Evolutionary conservation across 2,329 filamentous ascomycete species (phyloP), one percentile per base, ranked within the genome.

Genomic region (Fusarium sp.): DNA sequence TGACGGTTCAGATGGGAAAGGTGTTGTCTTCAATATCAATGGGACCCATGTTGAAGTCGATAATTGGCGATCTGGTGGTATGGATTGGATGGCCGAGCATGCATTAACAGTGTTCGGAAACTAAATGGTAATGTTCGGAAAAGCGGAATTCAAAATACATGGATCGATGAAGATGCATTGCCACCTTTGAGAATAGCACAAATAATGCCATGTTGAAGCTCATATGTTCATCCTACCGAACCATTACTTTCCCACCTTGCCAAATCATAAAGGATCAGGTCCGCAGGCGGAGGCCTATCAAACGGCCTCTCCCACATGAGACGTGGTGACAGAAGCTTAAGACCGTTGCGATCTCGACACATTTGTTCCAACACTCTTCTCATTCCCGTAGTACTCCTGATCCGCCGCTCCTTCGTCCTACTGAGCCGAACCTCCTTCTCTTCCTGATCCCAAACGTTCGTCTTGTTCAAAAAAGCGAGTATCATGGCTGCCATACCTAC

Each of bases 1-100:
- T 7, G 44, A 49, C 32, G 68, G 62, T 1, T 57, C 69, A 11
- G 71, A 53, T 9, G 64, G 74, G 5, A 56, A 74, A 49, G 65
- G 72, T 3, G 55, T 78, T 26, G 75, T 78, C 4, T 78, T 75
- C 40, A 60, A 50, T 21, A 50, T 75, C 6, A 45, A 71, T 21
- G 70, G 69, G 12, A 73, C 61, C 21, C 51, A 54, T 8, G 39
- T 73, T 21, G 76, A 78, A 67, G 55, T 57, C 3, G 76, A 78
- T 10, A 54, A 76, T 34, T 78, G 73, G 68, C 65, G 77, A 34
- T 58, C 67, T 17, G 65, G 58, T 4, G 76, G 73, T 4, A 75
- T 78, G 21, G 56, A 67, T 12, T 78, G 74, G 72, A 54, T 78
- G 36, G 62, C 54, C 3, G 66, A 76, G 15, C 67, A 78, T 26